Percentiles rank a stretch among this genome's conserved stretches.
These are phyloP conservation scores for Calonectria ilicicola DNA, from an alignment of 2,329 filamentous ascomycete genomes.

Conservation along the genomic window DNA sequence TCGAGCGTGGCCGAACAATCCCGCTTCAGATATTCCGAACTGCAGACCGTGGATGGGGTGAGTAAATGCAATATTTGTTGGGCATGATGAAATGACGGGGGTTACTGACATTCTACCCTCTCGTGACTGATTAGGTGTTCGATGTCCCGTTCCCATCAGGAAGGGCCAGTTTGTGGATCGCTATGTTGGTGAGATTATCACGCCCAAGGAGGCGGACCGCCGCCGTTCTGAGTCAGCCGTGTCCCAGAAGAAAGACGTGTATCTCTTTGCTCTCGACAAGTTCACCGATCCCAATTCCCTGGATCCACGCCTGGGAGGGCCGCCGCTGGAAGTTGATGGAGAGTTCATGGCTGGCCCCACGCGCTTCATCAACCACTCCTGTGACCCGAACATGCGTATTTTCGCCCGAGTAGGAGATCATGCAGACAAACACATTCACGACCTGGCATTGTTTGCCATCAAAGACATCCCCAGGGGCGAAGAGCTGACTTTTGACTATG, in stretches of 20 bases:
- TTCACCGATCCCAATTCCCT: slow-evolving; percentile 71
- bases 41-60: slow-evolving; percentile 79
- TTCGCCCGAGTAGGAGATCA: slow-evolving; percentile 85
- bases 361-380: slow-evolving; percentile 86
- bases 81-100: too few relatives aligned
- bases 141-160: slow-evolving; percentile 72
- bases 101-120: neutral
- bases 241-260: slow-evolving; percentile 77
- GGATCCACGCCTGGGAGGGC: slow-evolving; percentile 66
- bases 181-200: slow-evolving; percentile 81
- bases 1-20: slow-evolving; percentile 78
- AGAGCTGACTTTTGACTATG: slow-evolving; percentile 85
- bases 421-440: slow-evolving; percentile 79
- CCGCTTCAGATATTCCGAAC: slow-evolving; percentile 84
- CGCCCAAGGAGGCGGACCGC: slow-evolving; percentile 70
- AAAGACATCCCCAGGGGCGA: slow-evolving; percentile 72
- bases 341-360: slow-evolving; percentile 84
- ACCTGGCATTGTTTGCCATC: slow-evolving; percentile 81
- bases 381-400: slow-evolving; percentile 82
- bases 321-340: slow-evolving; percentile 74
- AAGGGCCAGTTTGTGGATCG: slow-evolving; percentile 83
- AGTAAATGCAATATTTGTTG: slow-evolving; percentile 26
- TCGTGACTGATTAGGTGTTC: slow-evolving; percentile 63
- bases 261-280: slow-evolving; percentile 86
- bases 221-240: slow-evolving; percentile 69